Percentiles rank a stretch among this genome's conserved stretches.
These are phyloP conservation scores for Erodium maritimum DNA, from an alignment of 345 rosid species.

Conservation along the genomic window DNA sequence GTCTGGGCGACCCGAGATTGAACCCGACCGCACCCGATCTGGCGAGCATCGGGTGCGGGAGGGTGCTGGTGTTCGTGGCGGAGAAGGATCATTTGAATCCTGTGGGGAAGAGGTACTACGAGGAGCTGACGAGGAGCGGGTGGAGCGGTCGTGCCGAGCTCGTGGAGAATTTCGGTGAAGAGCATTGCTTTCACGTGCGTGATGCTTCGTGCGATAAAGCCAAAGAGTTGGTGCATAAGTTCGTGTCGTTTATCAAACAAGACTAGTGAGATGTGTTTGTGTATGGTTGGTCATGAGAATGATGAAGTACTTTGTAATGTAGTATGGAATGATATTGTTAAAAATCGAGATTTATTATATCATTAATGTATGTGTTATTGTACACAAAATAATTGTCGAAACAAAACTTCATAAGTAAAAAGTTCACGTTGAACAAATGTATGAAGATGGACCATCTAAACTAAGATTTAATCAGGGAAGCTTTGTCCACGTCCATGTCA, in stretches of 20 bases:
- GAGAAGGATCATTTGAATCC: constrained; percentile 24
- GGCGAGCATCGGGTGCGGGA: constrained; percentile 20
- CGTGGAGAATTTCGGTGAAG: constrained; percentile 11
- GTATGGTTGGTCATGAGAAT: too few species aligned
- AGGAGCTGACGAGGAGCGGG: constrained; percentile 13
- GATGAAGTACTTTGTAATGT: too few species aligned
- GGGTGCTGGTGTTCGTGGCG: constrained; percentile 29
- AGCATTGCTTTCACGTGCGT: constrained; percentile 7
- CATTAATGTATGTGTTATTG: too few species aligned
- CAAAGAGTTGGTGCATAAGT: constrained; percentile 11
- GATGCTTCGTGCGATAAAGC: constrained; percentile 6
- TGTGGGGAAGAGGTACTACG: constrained; percentile 6
- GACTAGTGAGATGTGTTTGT: too few species aligned
- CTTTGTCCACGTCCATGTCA: too few species aligned
- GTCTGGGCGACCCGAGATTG: constrained; percentile 24
- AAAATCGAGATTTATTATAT: too few species aligned
- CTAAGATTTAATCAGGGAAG: too few species aligned
- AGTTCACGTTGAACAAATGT: too few species aligned
- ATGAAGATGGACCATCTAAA: too few species aligned
- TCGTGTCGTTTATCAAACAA: constrained; percentile 15
- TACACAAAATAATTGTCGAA: too few species aligned
- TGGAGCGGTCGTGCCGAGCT: constrained; percentile 9
- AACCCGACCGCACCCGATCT: constrained; percentile 22
- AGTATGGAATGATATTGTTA: too few species aligned
- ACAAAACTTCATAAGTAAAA: too few species aligned